These are phyloP conservation scores for Fusarium kyushuense DNA, from an alignment of 2,329 filamentous ascomycete species.

Conservation along the genomic window DNA sequence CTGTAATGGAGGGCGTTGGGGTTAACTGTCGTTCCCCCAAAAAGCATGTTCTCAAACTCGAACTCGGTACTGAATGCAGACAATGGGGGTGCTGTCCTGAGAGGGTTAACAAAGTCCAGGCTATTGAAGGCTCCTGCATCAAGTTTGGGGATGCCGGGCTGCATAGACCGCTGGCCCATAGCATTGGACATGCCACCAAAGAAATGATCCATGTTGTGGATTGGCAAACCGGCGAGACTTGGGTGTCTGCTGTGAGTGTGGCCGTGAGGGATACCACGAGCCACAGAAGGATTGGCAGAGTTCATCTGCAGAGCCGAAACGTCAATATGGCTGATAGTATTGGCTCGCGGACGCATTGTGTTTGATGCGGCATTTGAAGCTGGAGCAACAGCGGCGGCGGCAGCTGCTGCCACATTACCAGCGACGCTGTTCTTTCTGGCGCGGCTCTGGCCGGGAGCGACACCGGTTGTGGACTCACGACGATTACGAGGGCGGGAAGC, in stretches of 20 bases:
- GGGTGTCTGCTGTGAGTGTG: constrained; percentile 80
- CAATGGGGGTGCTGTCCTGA: constrained; percentile 81
- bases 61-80: constrained; percentile 70
- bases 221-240: constrained; percentile 76
- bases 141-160: constrained; percentile 81
- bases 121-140: constrained; percentile 79
- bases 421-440: constrained; percentile 94
- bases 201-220: constrained; percentile 69
- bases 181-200: constrained; percentile 79
- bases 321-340: constrained; percentile 96
- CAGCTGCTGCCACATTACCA: constrained; percentile 61
- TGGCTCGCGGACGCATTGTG: constrained; percentile 87
- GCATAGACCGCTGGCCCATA: constrained; percentile 73
- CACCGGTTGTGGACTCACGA: constrained; percentile 86
- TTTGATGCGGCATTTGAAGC: constrained; percentile 62
- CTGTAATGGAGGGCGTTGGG: constrained; percentile 85
- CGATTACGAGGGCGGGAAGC: constrained; percentile 88
- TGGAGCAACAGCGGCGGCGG: constrained; percentile 56
- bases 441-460: constrained; percentile 73
- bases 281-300: constrained; percentile 66
- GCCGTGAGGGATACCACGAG: constrained; percentile 58
- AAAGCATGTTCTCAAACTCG: constrained; percentile 67
- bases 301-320: constrained; percentile 77
- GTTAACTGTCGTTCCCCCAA: constrained; percentile 76
- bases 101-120: constrained; percentile 73